Conservation (phyloP, 495 filamentous ascomycete genomes). For the Neurospora pannonica region DNA sequence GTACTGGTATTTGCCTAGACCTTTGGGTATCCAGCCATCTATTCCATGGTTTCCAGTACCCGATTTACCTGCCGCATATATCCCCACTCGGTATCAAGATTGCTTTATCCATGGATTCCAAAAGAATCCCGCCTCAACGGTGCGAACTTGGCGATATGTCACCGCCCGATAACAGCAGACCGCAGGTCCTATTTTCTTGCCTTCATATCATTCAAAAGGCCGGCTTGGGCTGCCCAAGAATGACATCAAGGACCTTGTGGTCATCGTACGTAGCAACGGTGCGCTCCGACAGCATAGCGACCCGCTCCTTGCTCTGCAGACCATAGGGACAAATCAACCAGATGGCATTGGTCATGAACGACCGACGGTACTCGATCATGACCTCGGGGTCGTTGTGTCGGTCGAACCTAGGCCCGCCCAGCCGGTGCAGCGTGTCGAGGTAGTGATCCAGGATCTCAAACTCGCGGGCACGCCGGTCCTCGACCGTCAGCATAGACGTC, state of each 20-base stretch:
- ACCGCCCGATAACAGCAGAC: too few relatives aligned
- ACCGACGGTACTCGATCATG: constrained; percentile 13
- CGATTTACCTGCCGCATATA: too few relatives aligned
- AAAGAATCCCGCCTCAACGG: too few relatives aligned
- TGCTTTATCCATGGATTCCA: too few relatives aligned
- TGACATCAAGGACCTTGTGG: constrained; percentile 9
- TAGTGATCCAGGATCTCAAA: constrained; percentile 52
- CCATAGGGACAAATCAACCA: constrained; percentile 52
- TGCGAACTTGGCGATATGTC: too few relatives aligned
- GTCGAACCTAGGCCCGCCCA: constrained; percentile 18
- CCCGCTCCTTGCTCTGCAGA: constrained; percentile 7
- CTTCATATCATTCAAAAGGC: background rate
- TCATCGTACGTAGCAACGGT: constrained; percentile 8
- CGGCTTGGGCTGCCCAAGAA: constrained; percentile 7
- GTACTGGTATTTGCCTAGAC: too few relatives aligned
- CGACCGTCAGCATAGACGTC: constrained; percentile 33
- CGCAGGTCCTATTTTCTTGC: too few relatives aligned
- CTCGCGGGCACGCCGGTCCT: constrained; percentile 60
- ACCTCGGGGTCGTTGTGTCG: constrained; percentile 14
- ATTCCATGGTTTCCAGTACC: too few relatives aligned
- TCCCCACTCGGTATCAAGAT: too few relatives aligned
- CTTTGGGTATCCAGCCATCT: too few relatives aligned
- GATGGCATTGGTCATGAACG: constrained; percentile 31
- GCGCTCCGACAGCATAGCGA: constrained; percentile 4
- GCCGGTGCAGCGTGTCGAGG: constrained; percentile 36